A percentile compares a stretch with the other conserved stretches of the same genome.
These are phyloP conservation scores for Termitomyces sp. DNA, from an alignment of 768 basidiomycete genomes.

Conservation along the genomic window DNA sequence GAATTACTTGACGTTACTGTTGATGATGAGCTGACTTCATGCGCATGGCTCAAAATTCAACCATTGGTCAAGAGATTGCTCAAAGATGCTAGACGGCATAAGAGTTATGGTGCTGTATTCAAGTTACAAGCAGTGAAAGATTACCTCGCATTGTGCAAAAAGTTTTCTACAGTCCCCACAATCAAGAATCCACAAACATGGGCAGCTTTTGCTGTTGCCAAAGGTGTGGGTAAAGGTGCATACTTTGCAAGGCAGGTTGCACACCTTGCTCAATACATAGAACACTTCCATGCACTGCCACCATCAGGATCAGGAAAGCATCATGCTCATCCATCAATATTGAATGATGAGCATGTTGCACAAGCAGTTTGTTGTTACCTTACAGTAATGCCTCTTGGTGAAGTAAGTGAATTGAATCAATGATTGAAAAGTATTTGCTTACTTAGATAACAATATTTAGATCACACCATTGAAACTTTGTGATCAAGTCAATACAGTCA, in stretches of 20 bases:
- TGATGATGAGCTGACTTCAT: not conserved
- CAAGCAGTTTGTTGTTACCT: slow-evolving; percentile 11
- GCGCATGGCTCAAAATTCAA: not conserved
- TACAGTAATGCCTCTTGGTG: slow-evolving; percentile 8
- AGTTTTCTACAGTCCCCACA: not conserved
- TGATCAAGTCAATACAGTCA: not conserved
- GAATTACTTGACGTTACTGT: not conserved
- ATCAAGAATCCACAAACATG: slow-evolving; percentile 3
- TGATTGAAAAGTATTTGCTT: not conserved
- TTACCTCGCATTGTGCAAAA: slow-evolving; percentile 5
- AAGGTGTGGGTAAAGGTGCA: not conserved
- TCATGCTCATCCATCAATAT: slow-evolving; percentile 14
- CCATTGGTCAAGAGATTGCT: not conserved
- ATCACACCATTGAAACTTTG: not conserved
- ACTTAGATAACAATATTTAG: not conserved
- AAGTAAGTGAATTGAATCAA: not conserved
- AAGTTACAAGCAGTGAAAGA: slow-evolving; percentile 9
- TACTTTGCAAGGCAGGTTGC: not conserved
- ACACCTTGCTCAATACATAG: not conserved
- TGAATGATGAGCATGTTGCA: slow-evolving; percentile 11
- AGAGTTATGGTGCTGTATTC: slow-evolving; percentile 7
- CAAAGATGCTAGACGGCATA: slow-evolving; percentile 5
- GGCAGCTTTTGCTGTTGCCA: not conserved
- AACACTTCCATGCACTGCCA: slow-evolving; percentile 11
- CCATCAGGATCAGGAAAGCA: slow-evolving; percentile 11